Conservation (phyloP, 129 eudicot species). For the Smallanthus sonchifolius region DNA sequence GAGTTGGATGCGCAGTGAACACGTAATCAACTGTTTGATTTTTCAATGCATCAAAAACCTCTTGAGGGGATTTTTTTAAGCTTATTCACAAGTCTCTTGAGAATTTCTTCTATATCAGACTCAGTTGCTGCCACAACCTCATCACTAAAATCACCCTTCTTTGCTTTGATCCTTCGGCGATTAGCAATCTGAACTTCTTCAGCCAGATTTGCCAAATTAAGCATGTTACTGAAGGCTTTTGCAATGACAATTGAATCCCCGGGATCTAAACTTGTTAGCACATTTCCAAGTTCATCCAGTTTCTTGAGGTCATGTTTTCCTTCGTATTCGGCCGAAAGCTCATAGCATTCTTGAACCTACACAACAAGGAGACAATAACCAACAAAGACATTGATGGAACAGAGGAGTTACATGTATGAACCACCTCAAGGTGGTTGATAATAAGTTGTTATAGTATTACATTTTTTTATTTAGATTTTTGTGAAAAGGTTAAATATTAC, state of each 20-base stretch:
- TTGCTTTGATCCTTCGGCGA: slow-evolving; percentile 69
- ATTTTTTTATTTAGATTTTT: not conserved
- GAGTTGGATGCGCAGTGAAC: slow-evolving; percentile 94
- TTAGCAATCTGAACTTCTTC: slow-evolving; percentile 97
- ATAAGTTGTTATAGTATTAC: not conserved
- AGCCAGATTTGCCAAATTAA: slow-evolving; percentile 88
- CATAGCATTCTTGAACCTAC: slow-evolving; percentile 96
- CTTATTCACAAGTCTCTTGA: slow-evolving; percentile 70
- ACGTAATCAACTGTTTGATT: slow-evolving; percentile 93
- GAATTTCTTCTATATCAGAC: slow-evolving; percentile 91
- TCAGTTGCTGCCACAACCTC: slow-evolving; percentile 84
- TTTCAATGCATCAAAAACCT: slow-evolving; percentile 85
- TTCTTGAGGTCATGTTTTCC: slow-evolving; percentile 63
- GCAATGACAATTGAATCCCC: slow-evolving; percentile 95
- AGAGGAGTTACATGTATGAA: not conserved
- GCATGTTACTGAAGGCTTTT: slow-evolving; percentile 91
- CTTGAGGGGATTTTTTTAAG: slow-evolving; percentile 86
- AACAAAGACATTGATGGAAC: not conserved
- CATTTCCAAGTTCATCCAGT: slow-evolving; percentile 84
- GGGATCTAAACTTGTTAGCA: slow-evolving; percentile 81
- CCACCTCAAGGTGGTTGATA: not conserved
- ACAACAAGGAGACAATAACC: slow-evolving; percentile 5
- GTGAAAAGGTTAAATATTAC: too few relatives aligned
- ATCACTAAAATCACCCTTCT: slow-evolving; percentile 76
- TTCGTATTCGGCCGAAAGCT: slow-evolving; percentile 95